These are phyloP conservation scores for Macrolepiota dolichaula DNA, from an alignment of 768 basidiomycete species.

Conservation along the genomic window DNA sequence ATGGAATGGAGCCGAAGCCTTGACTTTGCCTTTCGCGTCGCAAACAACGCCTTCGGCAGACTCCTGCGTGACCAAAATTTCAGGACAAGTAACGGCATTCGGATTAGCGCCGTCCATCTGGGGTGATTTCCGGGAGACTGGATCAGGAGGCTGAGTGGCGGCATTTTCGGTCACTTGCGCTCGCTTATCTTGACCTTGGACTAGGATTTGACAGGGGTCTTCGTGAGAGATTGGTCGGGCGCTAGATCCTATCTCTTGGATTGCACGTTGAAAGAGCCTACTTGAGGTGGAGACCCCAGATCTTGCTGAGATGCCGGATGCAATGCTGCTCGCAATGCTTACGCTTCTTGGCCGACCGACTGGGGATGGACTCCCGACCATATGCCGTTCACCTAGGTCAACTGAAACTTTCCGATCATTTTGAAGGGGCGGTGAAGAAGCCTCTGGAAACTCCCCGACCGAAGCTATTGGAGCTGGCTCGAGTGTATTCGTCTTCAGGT, in stretches of 20 bases:
- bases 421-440: neutral
- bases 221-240: neutral
- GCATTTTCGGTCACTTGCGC: neutral
- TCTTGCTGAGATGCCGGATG: constrained; percentile 2
- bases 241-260: constrained; percentile 8
- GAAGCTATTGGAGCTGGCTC: neutral
- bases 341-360: constrained; percentile 1
- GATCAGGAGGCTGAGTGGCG: neutral
- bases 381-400: neutral
- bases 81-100: neutral
- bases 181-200: constrained; percentile 3
- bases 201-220: neutral
- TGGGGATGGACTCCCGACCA: neutral
- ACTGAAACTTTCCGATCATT: neutral
- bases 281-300: constrained; percentile 1
- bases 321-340: constrained; percentile 1
- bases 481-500: neutral
- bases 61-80: neutral
- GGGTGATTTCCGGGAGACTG: neutral
- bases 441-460: neutral
- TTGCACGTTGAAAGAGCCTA: constrained; percentile 4
- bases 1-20: neutral
- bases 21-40: neutral
- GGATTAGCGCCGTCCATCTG: neutral
- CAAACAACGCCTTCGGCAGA: neutral